Conservation (phyloP, 257 asterid genomes). For the Lavandula angustifolia region DNA sequence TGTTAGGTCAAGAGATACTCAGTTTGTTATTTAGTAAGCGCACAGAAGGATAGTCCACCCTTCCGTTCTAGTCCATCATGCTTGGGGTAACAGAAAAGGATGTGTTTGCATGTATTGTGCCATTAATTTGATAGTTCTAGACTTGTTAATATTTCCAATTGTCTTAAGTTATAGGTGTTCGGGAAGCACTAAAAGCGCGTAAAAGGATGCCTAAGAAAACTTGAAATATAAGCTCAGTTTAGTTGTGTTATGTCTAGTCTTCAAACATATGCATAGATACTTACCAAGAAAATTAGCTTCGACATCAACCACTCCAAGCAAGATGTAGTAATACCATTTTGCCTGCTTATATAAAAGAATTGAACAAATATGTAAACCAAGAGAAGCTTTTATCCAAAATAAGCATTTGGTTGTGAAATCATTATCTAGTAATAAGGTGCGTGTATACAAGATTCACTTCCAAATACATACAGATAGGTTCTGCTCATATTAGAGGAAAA, state of each 20-base stretch:
- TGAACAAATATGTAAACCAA: too few species aligned
- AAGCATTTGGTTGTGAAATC: too few species aligned
- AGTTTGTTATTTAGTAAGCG: slow-evolving; percentile 3
- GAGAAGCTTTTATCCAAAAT: too few species aligned
- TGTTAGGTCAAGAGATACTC: slow-evolving; percentile 36
- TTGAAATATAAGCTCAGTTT: too few species aligned
- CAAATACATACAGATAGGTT: too few species aligned
- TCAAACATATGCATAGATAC: slow-evolving; percentile 26
- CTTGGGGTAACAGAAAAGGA: slow-evolving; percentile 10
- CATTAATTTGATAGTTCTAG: not conserved
- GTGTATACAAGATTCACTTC: too few species aligned
- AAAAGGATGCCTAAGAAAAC: not conserved
- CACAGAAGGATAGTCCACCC: not conserved
- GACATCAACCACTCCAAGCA: slow-evolving; percentile 87
- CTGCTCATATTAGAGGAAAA: too few species aligned
- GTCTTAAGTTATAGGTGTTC: too few species aligned
- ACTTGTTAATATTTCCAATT: too few species aligned
- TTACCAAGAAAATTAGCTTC: slow-evolving; percentile 97
- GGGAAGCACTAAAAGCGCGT: not conserved
- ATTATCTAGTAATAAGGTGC: too few species aligned
- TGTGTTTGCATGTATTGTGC: not conserved
- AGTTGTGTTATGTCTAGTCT: not conserved
- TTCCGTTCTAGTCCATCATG: not conserved
- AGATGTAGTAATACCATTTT: slow-evolving; percentile 83
- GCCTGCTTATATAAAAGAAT: slow-evolving; percentile 47